Percentiles rank a stretch among this genome's conserved stretches.
These are phyloP conservation scores for Penicillium parvum DNA, from an alignment of 495 filamentous ascomycete species.

Conservation along the genomic window DNA sequence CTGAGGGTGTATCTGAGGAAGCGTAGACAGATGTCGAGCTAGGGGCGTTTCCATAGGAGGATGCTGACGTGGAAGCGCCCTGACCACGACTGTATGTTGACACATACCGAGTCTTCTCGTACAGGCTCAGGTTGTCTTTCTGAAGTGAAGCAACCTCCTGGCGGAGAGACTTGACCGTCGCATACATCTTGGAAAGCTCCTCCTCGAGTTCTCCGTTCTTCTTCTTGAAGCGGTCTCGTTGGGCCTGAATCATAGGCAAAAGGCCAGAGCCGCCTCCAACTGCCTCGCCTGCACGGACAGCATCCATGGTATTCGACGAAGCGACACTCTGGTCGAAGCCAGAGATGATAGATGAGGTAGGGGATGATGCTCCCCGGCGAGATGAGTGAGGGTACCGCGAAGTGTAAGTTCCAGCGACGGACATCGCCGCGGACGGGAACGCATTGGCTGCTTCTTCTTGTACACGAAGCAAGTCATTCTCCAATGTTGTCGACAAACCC, in stretches of 20 bases:
- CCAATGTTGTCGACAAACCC: constrained; percentile 79
- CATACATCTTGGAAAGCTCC: constrained; percentile 79
- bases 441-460: constrained; percentile 79
- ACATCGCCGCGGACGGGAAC: constrained; percentile 81
- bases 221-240: constrained; percentile 97
- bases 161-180: constrained; percentile 76
- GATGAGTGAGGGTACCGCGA: constrained; percentile 78
- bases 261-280: constrained; percentile 85
- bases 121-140: constrained; percentile 93
- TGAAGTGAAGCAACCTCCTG: constrained; percentile 90
- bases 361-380: constrained; percentile 68
- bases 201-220: constrained; percentile 87
- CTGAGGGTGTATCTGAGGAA: constrained; percentile 55
- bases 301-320: constrained; percentile 49
- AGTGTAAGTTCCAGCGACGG: constrained; percentile 87
- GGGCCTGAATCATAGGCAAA: constrained; percentile 95
- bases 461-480: constrained; percentile 83
- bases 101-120: constrained; percentile 96
- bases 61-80: constrained; percentile 62
- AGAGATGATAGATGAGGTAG: constrained; percentile 95
- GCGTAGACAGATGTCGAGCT: constrained; percentile 68
- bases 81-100: constrained; percentile 78
- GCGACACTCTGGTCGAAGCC: constrained; percentile 68
- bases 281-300: constrained; percentile 61
- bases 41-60: constrained; percentile 65